Base-by-base conservation (phyloP, 352 stramenopile species). In the Phytophthora pinifolia region DNA sequence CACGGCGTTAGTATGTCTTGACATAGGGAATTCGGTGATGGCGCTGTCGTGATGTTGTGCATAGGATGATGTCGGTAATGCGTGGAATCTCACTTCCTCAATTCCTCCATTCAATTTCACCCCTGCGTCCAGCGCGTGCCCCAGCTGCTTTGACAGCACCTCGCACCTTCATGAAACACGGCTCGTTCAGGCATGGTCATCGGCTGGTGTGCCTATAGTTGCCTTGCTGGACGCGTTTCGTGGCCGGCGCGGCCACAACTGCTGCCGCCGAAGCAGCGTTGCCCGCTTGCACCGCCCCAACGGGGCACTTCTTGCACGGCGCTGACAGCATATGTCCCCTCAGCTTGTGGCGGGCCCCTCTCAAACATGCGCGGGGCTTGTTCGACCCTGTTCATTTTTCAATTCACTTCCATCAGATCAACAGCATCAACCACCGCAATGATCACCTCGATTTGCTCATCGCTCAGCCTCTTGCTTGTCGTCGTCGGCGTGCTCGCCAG, bases 131-230 rank as follows among this genome's bases (percentile, higher is more conserved):
- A 25, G 45, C 39, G 9, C 31, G 9, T 14, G 4, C 15, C 32
- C 53, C 59, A 67, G 35, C 20, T 67, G 59, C 53, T 63, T 63
- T 46, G 22, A 12, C 46, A 63, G 59, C 59, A 62, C 13, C 10
- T 38, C 37, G 47, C 25, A n/a, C 10, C 35, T 52, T 53, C 59
- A 59, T 34, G 45, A 63, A 54, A 4, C 42, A 41, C 31, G 52
- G 45, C 57, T 48, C 29, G 39, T 17, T 48, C 47, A 38, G 14
- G 42, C 48, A 46, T 54, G 20, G n/a, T 35, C 8, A 10, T 67
- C 58, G 58, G 50, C 58, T 67, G 59, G 52, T 59, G 43, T 59
- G 35, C 59, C 32, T 48, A 54, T 30, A 29, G 17, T 43, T 60
- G 57, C 42, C 13, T 27, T 48, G 30, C 6, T 22, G 13, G 31